A percentile compares a stretch with the other conserved stretches of the same genome.
These are phyloP conservation scores for Alternaria panax DNA, from an alignment of 2,329 filamentous ascomycete species.

Conservation along the genomic window DNA sequence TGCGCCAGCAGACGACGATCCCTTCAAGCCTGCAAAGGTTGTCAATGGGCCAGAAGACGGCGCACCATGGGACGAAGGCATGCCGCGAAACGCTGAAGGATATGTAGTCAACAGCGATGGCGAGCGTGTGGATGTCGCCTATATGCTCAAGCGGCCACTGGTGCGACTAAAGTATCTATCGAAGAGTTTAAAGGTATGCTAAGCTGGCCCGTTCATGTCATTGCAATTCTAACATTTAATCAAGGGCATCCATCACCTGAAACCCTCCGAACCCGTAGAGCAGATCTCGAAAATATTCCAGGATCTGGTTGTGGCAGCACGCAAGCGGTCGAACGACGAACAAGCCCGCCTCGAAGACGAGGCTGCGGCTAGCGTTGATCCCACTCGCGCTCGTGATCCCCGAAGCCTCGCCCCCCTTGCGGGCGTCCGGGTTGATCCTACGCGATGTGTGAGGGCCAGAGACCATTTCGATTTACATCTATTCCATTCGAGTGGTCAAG, in stretches of 20 bases:
- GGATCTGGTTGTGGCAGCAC: conserved; percentile 76
- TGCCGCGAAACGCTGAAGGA: conserved; percentile 66
- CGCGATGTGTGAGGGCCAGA: conserved; percentile 83
- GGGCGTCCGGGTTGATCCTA: conserved; percentile 75
- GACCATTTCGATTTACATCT: conserved; percentile 89
- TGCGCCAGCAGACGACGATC: conserved; percentile 73
- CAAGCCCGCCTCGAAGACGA: conserved; percentile 80
- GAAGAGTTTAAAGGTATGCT: conserved; percentile 76
- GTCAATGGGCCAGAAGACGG: conserved; percentile 55
- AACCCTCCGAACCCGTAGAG: conserved; percentile 64
- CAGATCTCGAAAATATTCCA: conserved; percentile 71
- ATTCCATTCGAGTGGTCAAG: conserved; percentile 86
- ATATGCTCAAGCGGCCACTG: conserved; percentile 86
- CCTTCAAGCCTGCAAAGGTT: conserved; percentile 56
- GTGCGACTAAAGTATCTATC: conserved; percentile 86
- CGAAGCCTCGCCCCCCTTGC: conserved; percentile 76
- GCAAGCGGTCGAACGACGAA: conserved; percentile 76
- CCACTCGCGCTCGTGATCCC: conserved; percentile 79
- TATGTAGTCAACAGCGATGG: conserved; percentile 75
- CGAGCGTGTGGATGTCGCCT: conserved; percentile 92
- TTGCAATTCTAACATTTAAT: conserved; percentile 37
- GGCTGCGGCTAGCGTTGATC: conserved; percentile 83
- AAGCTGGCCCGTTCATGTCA: neutral
- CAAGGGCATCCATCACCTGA: conserved; percentile 64
- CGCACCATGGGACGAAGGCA: conserved; percentile 61